Base-by-base conservation (phyloP, 805 yeast species). In the Wilhelminamyces savonicus region DNA sequence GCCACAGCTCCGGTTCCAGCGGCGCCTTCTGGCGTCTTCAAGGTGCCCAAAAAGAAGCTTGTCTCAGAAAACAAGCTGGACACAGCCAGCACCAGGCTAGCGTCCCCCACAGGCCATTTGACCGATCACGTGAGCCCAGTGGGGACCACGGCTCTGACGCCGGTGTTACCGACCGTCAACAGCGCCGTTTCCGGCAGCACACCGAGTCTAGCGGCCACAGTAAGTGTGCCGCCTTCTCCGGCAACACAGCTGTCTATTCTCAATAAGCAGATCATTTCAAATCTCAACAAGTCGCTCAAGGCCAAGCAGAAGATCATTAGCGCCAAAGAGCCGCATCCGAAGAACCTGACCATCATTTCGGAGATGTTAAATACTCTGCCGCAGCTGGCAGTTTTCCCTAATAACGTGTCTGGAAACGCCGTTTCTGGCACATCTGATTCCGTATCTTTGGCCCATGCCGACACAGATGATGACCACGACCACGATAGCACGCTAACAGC, bases 261-360 rank as follows among this genome's bases (percentile, higher is more conserved):
- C 35, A 50, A 51, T 39, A 48, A 48, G 27, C 51, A 46, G 27
- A 56, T 58, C 17, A 55, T 64, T 21, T 52, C 66, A 16, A 62
- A 59, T 43, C 50, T 65, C 27, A 65, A 65, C 43, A 63, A 64
- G 36, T 56, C 69, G 3, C 36, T 65, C 16, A 62, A 60, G 36
- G 69, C 65, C 21, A 63, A 64, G 32, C 71, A 64, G 35, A 58
- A 56, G 34, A 50, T 62, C 29, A 58, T 62, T 33, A 56, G 39
- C 27, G 35, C 55, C 3, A 54, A 58, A 26, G 66, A 60, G 31
- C 57, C 63, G 3, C 60, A 52, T 24, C 55, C 62, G 10, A 59
- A 59, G 31, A 57, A 48, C 32, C 43, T 64, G 3, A 44, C 60
- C 5, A 31, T 56, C 16, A 57, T 61, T 26, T 53, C 56, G 24